These are phyloP conservation scores for Nakazawaea ernobii DNA, from an alignment of 805 yeast genomes.

Conservation along the genomic window DNA sequence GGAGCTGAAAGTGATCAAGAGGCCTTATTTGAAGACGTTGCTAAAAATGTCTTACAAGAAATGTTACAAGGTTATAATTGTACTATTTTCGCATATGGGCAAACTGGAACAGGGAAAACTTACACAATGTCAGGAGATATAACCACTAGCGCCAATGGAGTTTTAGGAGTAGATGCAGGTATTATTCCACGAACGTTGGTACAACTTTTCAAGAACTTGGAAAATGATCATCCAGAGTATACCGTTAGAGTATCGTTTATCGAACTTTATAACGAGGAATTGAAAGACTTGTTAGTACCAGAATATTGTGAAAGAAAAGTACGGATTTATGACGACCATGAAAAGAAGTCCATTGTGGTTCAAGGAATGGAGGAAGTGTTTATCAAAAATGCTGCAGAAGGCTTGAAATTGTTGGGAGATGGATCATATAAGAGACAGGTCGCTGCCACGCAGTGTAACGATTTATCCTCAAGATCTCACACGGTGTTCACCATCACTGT, in stretches of 20 bases:
- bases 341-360: conserved; percentile 39
- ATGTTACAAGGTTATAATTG: conserved; percentile 73
- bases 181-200: conserved; percentile 55
- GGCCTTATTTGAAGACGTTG: conserved; percentile 59
- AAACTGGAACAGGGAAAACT: conserved; percentile 89
- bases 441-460: conserved; percentile 75
- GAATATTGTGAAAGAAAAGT: conserved; percentile 40
- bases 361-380: conserved; percentile 54
- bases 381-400: conserved; percentile 44
- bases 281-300: conserved; percentile 57
- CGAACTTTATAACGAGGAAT: conserved; percentile 84
- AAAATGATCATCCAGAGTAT: conserved; percentile 40
- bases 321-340: conserved; percentile 47
- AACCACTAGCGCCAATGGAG: conserved; percentile 25
- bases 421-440: conserved; percentile 66
- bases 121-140: conserved; percentile 73
- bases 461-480: conserved; percentile 73
- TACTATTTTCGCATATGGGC: conserved; percentile 70
- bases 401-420: conserved; percentile 41
- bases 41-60: conserved; percentile 58
- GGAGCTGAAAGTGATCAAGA: conserved; percentile 79
- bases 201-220: conserved; percentile 47
- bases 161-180: conserved; percentile 48
- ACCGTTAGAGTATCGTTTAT: conserved; percentile 74
- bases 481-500: conserved; percentile 70